A percentile compares a stretch with the other conserved stretches of the same genome.
Conservation (phyloP, 352 stramenopile genomes). For the Phytophthora pluvialis region DNA sequence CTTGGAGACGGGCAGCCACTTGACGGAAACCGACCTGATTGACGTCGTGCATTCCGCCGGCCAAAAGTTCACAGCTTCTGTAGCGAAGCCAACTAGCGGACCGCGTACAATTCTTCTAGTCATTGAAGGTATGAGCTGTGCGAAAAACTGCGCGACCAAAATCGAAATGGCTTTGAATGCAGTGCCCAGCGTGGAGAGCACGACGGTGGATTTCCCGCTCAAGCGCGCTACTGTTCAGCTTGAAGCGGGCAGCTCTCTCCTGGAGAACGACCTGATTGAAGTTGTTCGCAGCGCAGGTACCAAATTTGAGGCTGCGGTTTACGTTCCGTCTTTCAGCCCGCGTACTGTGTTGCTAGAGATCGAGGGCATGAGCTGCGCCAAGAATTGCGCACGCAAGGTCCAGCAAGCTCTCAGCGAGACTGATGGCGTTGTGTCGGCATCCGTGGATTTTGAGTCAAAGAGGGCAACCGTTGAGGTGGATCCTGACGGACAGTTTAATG, state of each 20-base stretch:
- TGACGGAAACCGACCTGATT: conserved; percentile 72
- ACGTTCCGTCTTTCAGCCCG: conserved; percentile 33
- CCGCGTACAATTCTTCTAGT: conserved; percentile 62
- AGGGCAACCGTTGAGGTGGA: conserved; percentile 68
- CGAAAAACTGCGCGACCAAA: conserved; percentile 82
- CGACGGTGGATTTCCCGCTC: conserved; percentile 68
- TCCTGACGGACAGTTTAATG: conserved; percentile 60
- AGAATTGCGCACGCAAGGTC: conserved; percentile 77
- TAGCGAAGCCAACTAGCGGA: conserved; percentile 45
- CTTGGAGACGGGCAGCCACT: conserved; percentile 68
- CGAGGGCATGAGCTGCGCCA: conserved; percentile 71
- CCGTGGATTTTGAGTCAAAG: conserved; percentile 73
- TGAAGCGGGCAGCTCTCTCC: conserved; percentile 50
- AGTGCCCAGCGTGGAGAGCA: conserved; percentile 57
- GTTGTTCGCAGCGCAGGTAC: conserved; percentile 51
- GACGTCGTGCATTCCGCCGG: conserved; percentile 59
- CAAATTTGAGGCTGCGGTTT: conserved; percentile 76
- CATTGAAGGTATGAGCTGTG: conserved; percentile 82
- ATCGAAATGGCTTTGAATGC: conserved; percentile 64
- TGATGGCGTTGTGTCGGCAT: conserved; percentile 69
- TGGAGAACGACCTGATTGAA: conserved; percentile 63
- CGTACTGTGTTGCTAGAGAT: conserved; percentile 61
- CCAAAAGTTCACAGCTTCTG: conserved; percentile 68
- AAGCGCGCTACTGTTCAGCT: conserved; percentile 73
- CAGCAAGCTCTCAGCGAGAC: conserved; percentile 60